Evolutionary conservation across 1,284 basidiomycete species (phyloP), one percentile per base, ranked within the genome.

Genomic region (Rhizoctonia solani): DNA sequence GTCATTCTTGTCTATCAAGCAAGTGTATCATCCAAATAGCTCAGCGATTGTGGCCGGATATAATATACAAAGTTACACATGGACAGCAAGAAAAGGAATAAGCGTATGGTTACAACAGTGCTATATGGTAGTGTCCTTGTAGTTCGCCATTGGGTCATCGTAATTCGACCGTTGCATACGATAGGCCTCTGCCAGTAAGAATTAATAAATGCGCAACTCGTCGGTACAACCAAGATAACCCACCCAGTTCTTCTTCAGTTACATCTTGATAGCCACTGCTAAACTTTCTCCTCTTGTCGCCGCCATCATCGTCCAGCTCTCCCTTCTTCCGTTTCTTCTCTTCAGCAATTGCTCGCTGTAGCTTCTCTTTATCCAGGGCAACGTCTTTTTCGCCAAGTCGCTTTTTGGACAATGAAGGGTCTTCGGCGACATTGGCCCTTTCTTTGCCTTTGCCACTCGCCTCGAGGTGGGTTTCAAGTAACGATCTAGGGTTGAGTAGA

Each of bases 221-320:
- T 65, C 47, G 29, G 55, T 67, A 65, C 46, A 49, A 25, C 66
- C 16, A 37, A 76, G 44, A 44, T 19, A 52, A 80, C 90, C 70
- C 75, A 92, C 91, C 94, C 69, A 98, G 85, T 75, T 98, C 88
- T 76, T 95, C 95, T 77, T 98, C 93, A 1, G 92, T 90, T 27
- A 98, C 91, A 53, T 95, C 92, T 73, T 83, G 84, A 72, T 79
- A 76, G 78, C 81, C 75, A 69, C 72, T 76, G 73, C 83, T 87
- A 67, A 72, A 74, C 73, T 77, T 80, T 75, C 85, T 87, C 77
- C 88, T 88, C 56, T 81, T 83, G 67, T 77, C 80, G 65, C 83
- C 78, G 32, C 73, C 73, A 47, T 85, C 85, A 14, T 77, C 77
- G n/a, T 67, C 67, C 49, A 68, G 11, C 58, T 71, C 67, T 53